These are phyloP conservation scores for Phytopythium litorale DNA, from an alignment of 352 stramenopile genomes.

Conservation along the genomic window DNA sequence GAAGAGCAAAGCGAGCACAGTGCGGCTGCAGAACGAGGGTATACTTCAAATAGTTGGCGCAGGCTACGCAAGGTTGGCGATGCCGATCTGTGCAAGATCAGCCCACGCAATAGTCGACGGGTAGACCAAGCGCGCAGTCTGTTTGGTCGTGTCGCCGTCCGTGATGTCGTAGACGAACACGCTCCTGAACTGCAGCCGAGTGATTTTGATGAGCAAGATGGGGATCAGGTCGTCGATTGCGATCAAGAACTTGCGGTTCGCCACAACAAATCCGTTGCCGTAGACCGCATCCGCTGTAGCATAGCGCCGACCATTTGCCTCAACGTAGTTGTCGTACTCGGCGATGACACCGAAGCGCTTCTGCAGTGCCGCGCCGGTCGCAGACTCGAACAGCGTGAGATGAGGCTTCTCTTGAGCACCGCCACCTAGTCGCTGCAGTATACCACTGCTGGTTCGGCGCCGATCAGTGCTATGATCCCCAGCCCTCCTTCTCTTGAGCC, in stretches of 20 bases:
- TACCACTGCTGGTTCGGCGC: no score
- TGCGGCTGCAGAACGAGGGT: no score
- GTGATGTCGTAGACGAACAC: constrained; percentile 36
- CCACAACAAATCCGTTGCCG: constrained; percentile 34
- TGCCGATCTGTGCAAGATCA: constrained; percentile 19
- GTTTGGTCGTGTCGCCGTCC: constrained; percentile 18
- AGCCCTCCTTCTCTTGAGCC: not conserved
- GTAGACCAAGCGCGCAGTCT: constrained; percentile 27
- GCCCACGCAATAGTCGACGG: constrained; percentile 22
- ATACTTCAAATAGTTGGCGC: no score
- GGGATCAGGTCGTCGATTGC: constrained; percentile 28
- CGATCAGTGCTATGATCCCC: constrained; percentile 11
- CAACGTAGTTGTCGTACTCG: constrained; percentile 26
- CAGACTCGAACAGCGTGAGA: constrained; percentile 22
- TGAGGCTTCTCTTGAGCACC: constrained; percentile 10
- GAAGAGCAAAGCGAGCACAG: no score
- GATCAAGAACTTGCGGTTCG: constrained; percentile 35
- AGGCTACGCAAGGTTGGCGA: not conserved
- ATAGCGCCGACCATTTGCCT: constrained; percentile 23
- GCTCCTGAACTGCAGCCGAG: constrained; percentile 27
- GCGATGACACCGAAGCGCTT: constrained; percentile 21
- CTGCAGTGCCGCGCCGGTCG: constrained; percentile 19
- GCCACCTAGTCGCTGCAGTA: not conserved
- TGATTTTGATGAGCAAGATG: constrained; percentile 39
- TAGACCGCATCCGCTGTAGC: constrained; percentile 37